phyloP scores from a whole-genome alignment of 202 grass and related monocot species.

The Carex sylvatica region DNA sequence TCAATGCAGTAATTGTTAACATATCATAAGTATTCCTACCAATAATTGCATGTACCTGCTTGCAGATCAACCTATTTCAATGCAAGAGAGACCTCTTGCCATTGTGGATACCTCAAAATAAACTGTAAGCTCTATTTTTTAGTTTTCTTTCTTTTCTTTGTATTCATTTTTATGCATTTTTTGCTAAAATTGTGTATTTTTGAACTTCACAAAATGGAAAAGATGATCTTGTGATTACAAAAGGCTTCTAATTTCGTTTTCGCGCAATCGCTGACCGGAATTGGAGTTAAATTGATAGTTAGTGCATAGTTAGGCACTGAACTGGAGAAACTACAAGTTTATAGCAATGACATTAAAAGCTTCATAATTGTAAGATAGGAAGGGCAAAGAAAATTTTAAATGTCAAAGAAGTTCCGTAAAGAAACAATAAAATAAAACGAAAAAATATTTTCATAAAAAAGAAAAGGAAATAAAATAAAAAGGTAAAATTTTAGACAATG shows the following conservation, averaged over 20 bases:
- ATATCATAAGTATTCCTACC: not conserved
- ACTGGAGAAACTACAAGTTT: not conserved
- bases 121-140: constrained; percentile 21
- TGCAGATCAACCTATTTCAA: not conserved
- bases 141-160: not conserved
- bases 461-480: not conserved
- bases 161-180: not conserved
- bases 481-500: constrained; percentile 29
- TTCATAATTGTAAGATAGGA: constrained; percentile 6
- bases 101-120: not conserved
- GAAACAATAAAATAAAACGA: not conserved
- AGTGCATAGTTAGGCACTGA: not conserved
- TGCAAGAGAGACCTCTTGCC: not conserved
- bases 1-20: not conserved
- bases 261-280: not conserved
- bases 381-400: not conserved
- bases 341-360: not conserved
- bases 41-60: not conserved
- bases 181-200: not conserved
- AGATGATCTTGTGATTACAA: not conserved
- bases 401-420: constrained; percentile 6
- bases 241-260: not conserved
- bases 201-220: not conserved
- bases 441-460: not conserved
- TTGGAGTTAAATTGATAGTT: not conserved